phyloP scores from a whole-genome alignment of 2,329 filamentous ascomycete genomes.

The Monosporascus sp. region DNA sequence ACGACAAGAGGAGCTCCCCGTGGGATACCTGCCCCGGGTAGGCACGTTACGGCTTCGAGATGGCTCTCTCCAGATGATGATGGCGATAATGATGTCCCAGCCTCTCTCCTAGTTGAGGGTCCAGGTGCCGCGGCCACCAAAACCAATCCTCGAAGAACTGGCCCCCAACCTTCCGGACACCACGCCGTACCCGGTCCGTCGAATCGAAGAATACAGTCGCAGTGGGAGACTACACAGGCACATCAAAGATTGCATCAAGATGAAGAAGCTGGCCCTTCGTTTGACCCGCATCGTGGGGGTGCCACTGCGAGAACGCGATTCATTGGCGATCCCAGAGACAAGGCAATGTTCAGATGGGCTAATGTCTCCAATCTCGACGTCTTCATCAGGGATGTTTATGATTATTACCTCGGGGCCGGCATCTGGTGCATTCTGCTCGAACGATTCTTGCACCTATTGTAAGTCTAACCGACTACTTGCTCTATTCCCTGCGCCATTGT shows the following conservation, averaged over 20 bases:
- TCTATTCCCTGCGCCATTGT: conserved; percentile 1
- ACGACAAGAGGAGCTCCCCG: conserved; percentile 11
- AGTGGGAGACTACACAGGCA: conserved; percentile 51
- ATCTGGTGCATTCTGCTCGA: conserved; percentile 79
- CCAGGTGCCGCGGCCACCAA: conserved; percentile 21
- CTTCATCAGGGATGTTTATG: conserved; percentile 80
- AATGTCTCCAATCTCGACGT: conserved; percentile 86
- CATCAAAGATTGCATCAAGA: conserved; percentile 48
- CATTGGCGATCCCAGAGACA: conserved; percentile 51
- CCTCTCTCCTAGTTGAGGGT: conserved; percentile 57
- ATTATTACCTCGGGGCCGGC: conserved; percentile 78
- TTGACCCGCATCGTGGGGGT: conserved; percentile 8
- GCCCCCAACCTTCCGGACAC: conserved; percentile 19
- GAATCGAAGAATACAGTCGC: conserved; percentile 39
- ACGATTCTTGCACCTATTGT: conserved; percentile 68
- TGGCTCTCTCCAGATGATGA: conserved; percentile 29
- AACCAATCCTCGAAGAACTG: conserved; percentile 16
- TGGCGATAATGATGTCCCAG: conserved; percentile 57
- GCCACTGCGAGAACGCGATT: conserved; percentile 18
- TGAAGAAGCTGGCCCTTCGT: conserved; percentile 19
- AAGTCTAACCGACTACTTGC: conserved; percentile 29
- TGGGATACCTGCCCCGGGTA: conserved; percentile 4
- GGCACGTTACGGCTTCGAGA: conserved; percentile 15
- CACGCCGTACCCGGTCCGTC: conserved; percentile 36
- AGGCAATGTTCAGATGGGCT: conserved; percentile 87